Percentiles rank a stretch among this genome's conserved stretches.
Conservation (phyloP, 176 grass and related monocot species). For the Miscanthus lutarioriparius region DNA sequence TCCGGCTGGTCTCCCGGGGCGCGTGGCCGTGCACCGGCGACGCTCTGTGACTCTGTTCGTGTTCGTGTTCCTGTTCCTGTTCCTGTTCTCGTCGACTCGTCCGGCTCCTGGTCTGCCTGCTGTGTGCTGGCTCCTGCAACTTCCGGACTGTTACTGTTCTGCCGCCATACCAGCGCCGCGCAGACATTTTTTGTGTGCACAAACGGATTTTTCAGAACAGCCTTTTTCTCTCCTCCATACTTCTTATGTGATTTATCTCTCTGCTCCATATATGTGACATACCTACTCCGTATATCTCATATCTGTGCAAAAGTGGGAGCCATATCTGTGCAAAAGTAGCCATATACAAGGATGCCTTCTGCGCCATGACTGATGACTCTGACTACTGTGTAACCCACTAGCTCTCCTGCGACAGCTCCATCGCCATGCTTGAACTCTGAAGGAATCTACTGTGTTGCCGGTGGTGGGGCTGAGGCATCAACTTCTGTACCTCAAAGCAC, state of each 20-base stretch:
- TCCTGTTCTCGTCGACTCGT: not conserved
- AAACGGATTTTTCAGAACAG: not conserved
- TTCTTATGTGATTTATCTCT: not conserved
- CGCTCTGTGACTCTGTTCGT: not conserved
- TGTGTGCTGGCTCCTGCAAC: not conserved
- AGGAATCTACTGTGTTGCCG: slow-evolving; percentile 27
- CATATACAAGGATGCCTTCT: slow-evolving; percentile 20
- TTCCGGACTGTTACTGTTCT: not conserved
- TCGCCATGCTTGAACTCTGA: slow-evolving; percentile 23
- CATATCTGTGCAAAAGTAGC: slow-evolving; percentile 18
- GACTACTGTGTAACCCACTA: slow-evolving; percentile 24
- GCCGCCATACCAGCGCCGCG: not conserved
- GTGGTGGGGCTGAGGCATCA: not conserved
- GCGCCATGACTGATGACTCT: not conserved
- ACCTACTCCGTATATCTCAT: too few relatives aligned
- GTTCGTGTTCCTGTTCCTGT: not conserved
- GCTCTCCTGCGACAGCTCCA: not conserved
- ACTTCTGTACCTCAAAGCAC: not conserved
- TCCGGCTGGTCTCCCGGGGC: not conserved
- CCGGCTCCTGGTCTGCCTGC: not conserved
- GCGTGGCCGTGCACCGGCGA: slow-evolving; percentile 19
- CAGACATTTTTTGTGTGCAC: not conserved
- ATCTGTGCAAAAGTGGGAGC: not conserved
- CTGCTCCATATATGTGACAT: not conserved
- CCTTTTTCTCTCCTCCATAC: not conserved